Evolutionary conservation across 192 early-diverging fungal genomes (phyloP), one percentile per base, ranked within the genome.

Genomic region (Diversispora eburnea): DNA sequence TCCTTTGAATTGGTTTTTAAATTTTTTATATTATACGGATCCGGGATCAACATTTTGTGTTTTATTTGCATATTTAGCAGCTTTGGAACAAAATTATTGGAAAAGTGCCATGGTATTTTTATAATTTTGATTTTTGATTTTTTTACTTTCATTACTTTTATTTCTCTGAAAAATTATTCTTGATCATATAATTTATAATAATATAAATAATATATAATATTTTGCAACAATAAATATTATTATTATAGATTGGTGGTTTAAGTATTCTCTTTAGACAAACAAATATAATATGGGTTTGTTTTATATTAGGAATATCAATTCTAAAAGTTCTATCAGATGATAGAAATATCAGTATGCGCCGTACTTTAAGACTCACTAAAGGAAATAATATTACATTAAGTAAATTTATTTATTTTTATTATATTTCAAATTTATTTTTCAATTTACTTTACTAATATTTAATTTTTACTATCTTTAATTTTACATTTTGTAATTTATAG

Each of bases 1-100:
- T 67, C 97, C 97, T 0, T 77, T 94, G 8, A 70, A 84, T 2
- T 96, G 89, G 77, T 98, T 98, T 82, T 93, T 92, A 77, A 77
- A 89, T 73, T 89, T 91, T 64, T 47, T 98, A 71, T 98, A 93
- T 75, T 98, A 98, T 74, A 98, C 97, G 3, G 97, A 98, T 77
- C 80, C 91, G 1, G 92, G 90, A 7, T 94, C 95, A 8, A 86
- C 91, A 5, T 84, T 93, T 41, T 91, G 93, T 60, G 90, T 97
- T 8, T 76, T 96, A 57, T 75, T 88, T 0, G 79, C 85, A 2
- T 93, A 92, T 76, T 68, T 84, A 7, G 71, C 86, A 46, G 81
- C 89, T 10, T 77, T 87, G 47, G 70, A 79, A 19, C 49, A 78
- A 8, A 61, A 77, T 3, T 87, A 89, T 64, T 13, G 73, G 42